Evolutionary conservation across 495 filamentous ascomycete genomes (phyloP).

Genomic region (Talaromyces trachyspermus): DNA sequence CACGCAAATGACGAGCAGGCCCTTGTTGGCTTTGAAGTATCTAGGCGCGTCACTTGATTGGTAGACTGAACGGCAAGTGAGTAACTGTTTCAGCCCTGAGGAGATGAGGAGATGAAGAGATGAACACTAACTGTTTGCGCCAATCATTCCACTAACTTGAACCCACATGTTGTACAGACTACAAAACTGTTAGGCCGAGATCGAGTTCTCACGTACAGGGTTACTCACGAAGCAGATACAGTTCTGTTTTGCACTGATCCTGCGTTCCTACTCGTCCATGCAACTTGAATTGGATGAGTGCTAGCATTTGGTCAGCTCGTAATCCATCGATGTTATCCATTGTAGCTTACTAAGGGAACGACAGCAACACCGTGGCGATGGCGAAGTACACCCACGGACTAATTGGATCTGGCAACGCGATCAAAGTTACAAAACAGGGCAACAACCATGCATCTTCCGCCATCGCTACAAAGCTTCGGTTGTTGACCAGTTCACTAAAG

Average conservation of each 20-base stretch:
- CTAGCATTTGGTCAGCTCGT: conserved; percentile 15
- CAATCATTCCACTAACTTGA: conserved; percentile 44
- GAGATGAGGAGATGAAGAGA: no score
- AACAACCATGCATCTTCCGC: conserved; percentile 46
- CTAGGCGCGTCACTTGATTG: conserved; percentile 50
- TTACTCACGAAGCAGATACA: conserved; percentile 50
- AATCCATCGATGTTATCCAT: conserved; percentile 7
- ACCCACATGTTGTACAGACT: conserved; percentile 48
- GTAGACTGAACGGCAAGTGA: no score
- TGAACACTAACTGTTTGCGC: no score
- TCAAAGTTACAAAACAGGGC: conserved; percentile 50
- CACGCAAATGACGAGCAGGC: conserved; percentile 38
- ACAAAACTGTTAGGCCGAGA: no score
- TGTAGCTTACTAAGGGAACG: conserved; percentile 15
- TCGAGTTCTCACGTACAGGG: no score
- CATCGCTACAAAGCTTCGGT: conserved; percentile 41
- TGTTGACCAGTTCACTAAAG: conserved; percentile 38
- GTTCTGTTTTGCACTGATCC: conserved; percentile 50
- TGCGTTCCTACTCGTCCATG: conserved; percentile 43
- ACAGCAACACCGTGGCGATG: conserved; percentile 49
- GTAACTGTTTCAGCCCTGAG: no score
- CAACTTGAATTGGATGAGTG: conserved; percentile 31
- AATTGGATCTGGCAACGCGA: conserved; percentile 29
- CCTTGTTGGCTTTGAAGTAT: conserved; percentile 47
- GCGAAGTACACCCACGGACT: conserved; percentile 50